A percentile compares a stretch with the other conserved stretches of the same genome.
Evolutionary conservation across 495 filamentous ascomycete species (phyloP).

Genomic region (Hypomontagnella monticulosa): DNA sequence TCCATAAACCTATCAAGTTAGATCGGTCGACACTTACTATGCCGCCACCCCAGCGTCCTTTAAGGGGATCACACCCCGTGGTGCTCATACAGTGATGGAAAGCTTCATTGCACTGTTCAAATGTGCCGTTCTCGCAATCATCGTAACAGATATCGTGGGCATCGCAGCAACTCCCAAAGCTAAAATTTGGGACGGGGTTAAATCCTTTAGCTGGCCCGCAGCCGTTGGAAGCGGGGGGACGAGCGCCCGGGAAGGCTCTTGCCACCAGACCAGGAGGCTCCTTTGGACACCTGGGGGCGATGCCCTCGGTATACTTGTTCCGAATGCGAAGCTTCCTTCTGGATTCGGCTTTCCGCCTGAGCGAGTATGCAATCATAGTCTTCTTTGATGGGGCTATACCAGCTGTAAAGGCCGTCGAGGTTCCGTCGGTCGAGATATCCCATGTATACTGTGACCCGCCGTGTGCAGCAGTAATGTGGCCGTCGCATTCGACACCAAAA

Average conservation of each 20-base stretch:
- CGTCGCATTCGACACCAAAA: background rate
- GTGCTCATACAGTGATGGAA: slow-evolving; percentile 25
- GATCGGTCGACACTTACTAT: background rate
- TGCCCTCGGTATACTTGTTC: background rate
- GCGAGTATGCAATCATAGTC: slow-evolving; percentile 7
- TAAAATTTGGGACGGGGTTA: slow-evolving; percentile 17
- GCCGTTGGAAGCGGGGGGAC: slow-evolving; percentile 1
- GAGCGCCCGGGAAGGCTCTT: slow-evolving; percentile 4
- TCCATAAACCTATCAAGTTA: background rate
- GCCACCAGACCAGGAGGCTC: background rate
- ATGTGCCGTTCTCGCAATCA: slow-evolving; percentile 11
- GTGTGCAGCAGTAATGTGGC: background rate
- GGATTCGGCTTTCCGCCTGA: background rate
- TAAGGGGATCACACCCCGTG: background rate
- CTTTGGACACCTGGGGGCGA: background rate
- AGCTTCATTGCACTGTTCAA: slow-evolving; percentile 27
- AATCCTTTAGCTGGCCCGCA: background rate
- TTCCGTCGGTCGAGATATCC: slow-evolving; percentile 1
- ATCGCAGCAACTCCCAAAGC: slow-evolving; percentile 29
- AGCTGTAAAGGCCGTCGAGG: background rate
- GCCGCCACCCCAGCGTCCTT: background rate
- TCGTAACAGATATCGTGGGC: slow-evolving; percentile 29
- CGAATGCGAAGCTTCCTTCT: background rate
- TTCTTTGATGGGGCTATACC: background rate
- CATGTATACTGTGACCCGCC: background rate